These are phyloP conservation scores for Pseudogymnoascus pannorum DNA, from an alignment of 2,329 filamentous ascomycete species.

Conservation along the genomic window DNA sequence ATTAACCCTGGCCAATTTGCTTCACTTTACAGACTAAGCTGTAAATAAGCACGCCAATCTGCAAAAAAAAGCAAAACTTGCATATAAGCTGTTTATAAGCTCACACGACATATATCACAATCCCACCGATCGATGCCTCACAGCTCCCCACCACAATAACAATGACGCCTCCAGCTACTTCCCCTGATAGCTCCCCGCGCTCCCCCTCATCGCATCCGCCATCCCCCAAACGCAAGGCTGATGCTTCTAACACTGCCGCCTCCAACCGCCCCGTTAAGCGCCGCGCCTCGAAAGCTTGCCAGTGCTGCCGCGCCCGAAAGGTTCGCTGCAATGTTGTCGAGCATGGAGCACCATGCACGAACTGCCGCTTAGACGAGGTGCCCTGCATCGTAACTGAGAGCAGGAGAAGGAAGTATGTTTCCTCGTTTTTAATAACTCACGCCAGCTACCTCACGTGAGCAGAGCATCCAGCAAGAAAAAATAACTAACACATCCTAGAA, in stretches of 20 bases:
- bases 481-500: not conserved
- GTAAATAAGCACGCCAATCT: not conserved
- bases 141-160: not conserved
- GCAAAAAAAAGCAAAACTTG: not conserved
- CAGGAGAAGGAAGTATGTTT: conserved; percentile 58
- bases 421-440: conserved; percentile 18
- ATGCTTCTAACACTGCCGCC: conserved; percentile 17
- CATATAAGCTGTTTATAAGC: not conserved
- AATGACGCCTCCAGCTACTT: not conserved
- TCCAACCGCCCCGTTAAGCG: conserved; percentile 48
- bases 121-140: not conserved
- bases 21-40: conserved; percentile 3
- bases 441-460: conserved; percentile 18
- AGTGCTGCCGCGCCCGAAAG: conserved; percentile 80
- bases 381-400: conserved; percentile 50
- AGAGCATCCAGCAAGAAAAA: conserved; percentile 15
- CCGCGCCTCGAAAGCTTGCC: conserved; percentile 84
- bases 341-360: conserved; percentile 26
- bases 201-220: conserved; percentile 11
- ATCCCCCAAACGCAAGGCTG: conserved; percentile 19
- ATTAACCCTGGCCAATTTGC: not conserved
- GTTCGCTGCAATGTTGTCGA: conserved; percentile 75
- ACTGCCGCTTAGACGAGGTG: conserved; percentile 37
- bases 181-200: conserved; percentile 11
- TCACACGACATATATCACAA: not conserved